phyloP scores from a whole-genome alignment of 139 green algal genomes.

The Yamagishiella unicocca region DNA sequence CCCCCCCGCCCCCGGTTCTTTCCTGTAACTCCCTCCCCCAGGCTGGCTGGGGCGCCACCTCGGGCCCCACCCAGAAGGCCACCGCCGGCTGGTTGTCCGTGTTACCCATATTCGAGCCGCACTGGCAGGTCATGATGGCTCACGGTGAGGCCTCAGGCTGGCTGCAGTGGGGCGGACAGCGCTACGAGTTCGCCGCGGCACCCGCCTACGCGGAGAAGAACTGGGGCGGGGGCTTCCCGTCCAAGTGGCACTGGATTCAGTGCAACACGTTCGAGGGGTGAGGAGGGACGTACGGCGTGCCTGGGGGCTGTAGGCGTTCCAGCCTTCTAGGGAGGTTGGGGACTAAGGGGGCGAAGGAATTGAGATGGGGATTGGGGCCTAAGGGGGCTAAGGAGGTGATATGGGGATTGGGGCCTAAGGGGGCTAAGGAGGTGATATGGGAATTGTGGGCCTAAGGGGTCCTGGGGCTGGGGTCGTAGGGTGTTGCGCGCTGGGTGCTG shows the following conservation, averaged over 20 bases:
- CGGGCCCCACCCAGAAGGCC: slow-evolving; percentile 64
- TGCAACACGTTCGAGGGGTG: slow-evolving; percentile 93
- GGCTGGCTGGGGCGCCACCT: slow-evolving; percentile 85
- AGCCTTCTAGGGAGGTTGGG: background rate
- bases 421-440: too few relatives aligned
- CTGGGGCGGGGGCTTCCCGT: slow-evolving; percentile 96
- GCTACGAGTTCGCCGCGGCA: slow-evolving; percentile 82
- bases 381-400: too few relatives aligned
- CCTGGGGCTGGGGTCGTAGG: too few relatives aligned
- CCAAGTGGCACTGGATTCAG: slow-evolving; percentile 94
- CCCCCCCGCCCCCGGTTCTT: too few relatives aligned
- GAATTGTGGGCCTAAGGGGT: too few relatives aligned
- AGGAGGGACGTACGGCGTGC: too few relatives aligned
- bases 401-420: too few relatives aligned
- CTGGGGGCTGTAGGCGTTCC: too few relatives aligned
- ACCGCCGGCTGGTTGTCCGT: slow-evolving; percentile 95
- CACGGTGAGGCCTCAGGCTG: slow-evolving; percentile 87
- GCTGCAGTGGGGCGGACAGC: slow-evolving; percentile 89
- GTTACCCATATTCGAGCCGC: slow-evolving; percentile 96
- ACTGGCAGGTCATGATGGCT: slow-evolving; percentile 97
- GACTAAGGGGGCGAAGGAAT: too few relatives aligned
- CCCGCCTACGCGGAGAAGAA: slow-evolving; percentile 97
- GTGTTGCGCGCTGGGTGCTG: too few relatives aligned
- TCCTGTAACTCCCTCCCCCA: background rate
- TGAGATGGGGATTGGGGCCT: too few relatives aligned